Evolutionary conservation across 805 yeast species (phyloP).

Genomic region (Priceomyces melissophilus): DNA sequence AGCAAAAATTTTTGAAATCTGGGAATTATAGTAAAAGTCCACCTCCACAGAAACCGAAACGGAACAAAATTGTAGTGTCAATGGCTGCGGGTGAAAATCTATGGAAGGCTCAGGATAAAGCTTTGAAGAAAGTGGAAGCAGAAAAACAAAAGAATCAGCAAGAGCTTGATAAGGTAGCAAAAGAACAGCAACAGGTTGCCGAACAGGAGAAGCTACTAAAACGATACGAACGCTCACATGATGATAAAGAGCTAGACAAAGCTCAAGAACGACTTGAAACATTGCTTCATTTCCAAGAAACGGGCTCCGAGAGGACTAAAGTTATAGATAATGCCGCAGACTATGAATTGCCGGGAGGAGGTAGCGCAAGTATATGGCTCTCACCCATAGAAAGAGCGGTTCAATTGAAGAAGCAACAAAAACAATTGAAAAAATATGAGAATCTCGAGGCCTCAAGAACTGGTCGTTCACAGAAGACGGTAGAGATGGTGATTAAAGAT

Average conservation of each 20-base stretch:
- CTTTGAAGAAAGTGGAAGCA: constrained; percentile 58
- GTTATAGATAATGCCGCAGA: constrained; percentile 94
- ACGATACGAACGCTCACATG: constrained; percentile 36
- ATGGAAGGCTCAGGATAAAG: constrained; percentile 64
- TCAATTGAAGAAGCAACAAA: constrained; percentile 82
- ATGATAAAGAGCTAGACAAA: constrained; percentile 53
- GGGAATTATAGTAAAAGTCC: constrained; percentile 25
- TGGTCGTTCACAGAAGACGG: constrained; percentile 72
- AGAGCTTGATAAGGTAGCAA: constrained; percentile 15
- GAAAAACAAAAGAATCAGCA: constrained; percentile 24
- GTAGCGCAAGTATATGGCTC: constrained; percentile 69
- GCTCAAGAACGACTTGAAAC: constrained; percentile 77
- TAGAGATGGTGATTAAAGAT: constrained; percentile 74
- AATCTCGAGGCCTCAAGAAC: constrained; percentile 52
- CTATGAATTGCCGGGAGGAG: constrained; percentile 59
- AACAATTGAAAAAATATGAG: constrained; percentile 62
- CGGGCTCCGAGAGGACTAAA: constrained; percentile 85
- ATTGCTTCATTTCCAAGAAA: constrained; percentile 74
- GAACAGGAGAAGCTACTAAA: constrained; percentile 41
- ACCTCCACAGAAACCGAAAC: constrained; percentile 22
- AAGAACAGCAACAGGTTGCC: constrained; percentile 30
- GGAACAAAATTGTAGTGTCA: constrained; percentile 52
- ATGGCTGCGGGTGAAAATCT: constrained; percentile 59
- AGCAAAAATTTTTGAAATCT: constrained; percentile 23
- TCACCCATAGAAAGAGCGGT: constrained; percentile 83